Conservation (phyloP, 2,329 filamentous ascomycete species). For the Neodidymelliopsis sp. region DNA sequence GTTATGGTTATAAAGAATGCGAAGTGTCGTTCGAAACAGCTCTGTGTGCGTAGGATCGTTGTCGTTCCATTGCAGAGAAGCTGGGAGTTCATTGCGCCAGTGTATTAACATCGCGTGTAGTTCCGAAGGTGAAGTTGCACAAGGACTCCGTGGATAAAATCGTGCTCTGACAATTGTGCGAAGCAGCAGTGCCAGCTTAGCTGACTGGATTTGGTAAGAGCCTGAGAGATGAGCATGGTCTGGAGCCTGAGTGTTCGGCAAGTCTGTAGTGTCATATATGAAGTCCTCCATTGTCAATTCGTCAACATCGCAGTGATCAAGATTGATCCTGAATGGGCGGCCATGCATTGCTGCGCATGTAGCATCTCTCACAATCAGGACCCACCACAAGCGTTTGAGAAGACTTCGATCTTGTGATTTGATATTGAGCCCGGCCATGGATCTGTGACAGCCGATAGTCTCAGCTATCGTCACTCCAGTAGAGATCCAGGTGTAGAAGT, state of each 20-base stretch:
- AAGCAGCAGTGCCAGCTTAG: slow-evolving; percentile 9
- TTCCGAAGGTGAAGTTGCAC: neutral
- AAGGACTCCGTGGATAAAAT: slow-evolving; percentile 9
- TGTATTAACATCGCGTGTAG: slow-evolving; percentile 3
- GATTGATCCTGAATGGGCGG: slow-evolving; percentile 12
- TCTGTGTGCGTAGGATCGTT: neutral
- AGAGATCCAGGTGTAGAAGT: slow-evolving; percentile 17
- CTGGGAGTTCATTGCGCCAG: slow-evolving; percentile 3
- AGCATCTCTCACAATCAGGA: slow-evolving; percentile 7
- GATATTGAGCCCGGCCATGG: slow-evolving; percentile 12
- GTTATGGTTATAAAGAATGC: slow-evolving; percentile 8
- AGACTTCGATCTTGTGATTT: slow-evolving; percentile 8
- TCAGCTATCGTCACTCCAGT: slow-evolving; percentile 10
- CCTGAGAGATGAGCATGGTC: neutral
- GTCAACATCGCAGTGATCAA: slow-evolving; percentile 13
- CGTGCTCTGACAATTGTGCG: slow-evolving; percentile 13
- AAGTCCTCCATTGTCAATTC: slow-evolving; percentile 8
- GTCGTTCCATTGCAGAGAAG: slow-evolving; percentile 7
- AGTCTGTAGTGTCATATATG: neutral
- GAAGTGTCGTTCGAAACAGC: slow-evolving; percentile 7
- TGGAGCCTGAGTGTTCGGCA: neutral
- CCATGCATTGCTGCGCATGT: slow-evolving; percentile 14
- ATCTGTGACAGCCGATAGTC: slow-evolving; percentile 14
- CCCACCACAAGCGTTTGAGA: slow-evolving; percentile 14
- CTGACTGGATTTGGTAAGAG: slow-evolving; percentile 9